phyloP scores from a whole-genome alignment of 1,284 basidiomycete genomes.

The Ceratobasidium sp. region DNA sequence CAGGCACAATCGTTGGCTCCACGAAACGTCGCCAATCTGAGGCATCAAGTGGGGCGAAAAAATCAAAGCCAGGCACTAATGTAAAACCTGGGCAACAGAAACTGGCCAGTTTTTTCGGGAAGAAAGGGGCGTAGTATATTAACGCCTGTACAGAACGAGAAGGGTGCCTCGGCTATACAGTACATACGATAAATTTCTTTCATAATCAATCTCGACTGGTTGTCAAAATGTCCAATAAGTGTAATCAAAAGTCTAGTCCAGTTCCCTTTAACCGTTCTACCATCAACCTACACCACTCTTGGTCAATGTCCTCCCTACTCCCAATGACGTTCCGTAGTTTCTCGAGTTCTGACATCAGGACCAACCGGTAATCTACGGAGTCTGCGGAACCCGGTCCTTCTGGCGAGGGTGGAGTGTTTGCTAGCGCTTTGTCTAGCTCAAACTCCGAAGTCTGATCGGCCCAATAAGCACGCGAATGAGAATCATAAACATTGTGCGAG shows the following conservation, averaged over 20 bases:
- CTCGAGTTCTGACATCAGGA: constrained; percentile 35
- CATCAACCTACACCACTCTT: constrained; percentile 38
- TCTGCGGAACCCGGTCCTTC: background rate
- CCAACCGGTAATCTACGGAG: constrained; percentile 11
- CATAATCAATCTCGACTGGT: background rate
- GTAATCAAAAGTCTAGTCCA: constrained; percentile 26
- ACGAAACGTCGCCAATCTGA: constrained; percentile 19
- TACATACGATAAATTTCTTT: background rate
- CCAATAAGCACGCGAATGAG: background rate
- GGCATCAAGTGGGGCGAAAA: background rate
- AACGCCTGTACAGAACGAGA: background rate
- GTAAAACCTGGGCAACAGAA: constrained; percentile 33
- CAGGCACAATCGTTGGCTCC: background rate
- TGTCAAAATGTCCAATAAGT: background rate
- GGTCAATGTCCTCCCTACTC: constrained; percentile 33
- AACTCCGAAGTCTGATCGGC: background rate
- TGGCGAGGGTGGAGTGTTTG: background rate
- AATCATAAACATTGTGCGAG: background rate
- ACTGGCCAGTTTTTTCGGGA: constrained; percentile 33
- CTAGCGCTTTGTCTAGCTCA: background rate
- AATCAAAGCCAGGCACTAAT: background rate
- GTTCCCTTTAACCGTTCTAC: constrained; percentile 29
- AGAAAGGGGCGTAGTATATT: background rate
- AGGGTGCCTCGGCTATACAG: background rate
- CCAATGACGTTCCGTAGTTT: constrained; percentile 28